These are phyloP conservation scores for Setaria italica DNA, from an alignment of 202 grass and related monocot species.

Conservation along the genomic window DNA sequence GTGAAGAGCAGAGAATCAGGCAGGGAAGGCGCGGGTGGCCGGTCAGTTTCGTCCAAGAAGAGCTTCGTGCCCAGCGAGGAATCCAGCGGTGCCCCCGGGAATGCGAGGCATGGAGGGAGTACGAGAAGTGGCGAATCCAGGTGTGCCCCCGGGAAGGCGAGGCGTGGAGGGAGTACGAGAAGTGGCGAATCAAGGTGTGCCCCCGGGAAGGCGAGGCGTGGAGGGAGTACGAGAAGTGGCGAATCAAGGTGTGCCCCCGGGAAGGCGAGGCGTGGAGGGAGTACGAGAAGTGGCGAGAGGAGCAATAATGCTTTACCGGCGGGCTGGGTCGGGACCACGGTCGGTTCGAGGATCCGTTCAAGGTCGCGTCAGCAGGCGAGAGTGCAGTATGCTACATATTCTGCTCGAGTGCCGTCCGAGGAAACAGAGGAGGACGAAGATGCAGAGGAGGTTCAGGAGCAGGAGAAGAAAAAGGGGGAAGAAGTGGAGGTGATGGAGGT, in stretches of 20 bases:
- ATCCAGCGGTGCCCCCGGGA: background rate
- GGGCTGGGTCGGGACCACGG: background rate
- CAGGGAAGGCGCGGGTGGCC: background rate
- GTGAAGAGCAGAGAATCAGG: background rate
- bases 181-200: background rate
- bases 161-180: background rate
- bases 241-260: background rate
- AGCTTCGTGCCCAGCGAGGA: background rate
- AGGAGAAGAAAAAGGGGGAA: background rate
- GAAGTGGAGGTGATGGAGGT: slow-evolving; percentile 1
- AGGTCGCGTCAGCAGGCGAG: background rate
- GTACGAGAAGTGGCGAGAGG: background rate
- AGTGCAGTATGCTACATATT: background rate
- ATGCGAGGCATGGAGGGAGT: background rate
- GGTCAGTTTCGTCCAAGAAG: background rate
- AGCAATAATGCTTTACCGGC: background rate
- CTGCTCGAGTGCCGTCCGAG: background rate
- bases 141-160: background rate
- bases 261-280: background rate
- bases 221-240: background rate
- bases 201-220: background rate
- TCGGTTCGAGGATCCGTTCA: slow-evolving; percentile 40
- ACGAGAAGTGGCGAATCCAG: background rate
- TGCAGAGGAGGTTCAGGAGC: background rate
- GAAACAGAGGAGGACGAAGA: background rate